Evolutionary conservation across 2,329 filamentous ascomycete species (phyloP).

Genomic region (Alternaria arbusti): DNA sequence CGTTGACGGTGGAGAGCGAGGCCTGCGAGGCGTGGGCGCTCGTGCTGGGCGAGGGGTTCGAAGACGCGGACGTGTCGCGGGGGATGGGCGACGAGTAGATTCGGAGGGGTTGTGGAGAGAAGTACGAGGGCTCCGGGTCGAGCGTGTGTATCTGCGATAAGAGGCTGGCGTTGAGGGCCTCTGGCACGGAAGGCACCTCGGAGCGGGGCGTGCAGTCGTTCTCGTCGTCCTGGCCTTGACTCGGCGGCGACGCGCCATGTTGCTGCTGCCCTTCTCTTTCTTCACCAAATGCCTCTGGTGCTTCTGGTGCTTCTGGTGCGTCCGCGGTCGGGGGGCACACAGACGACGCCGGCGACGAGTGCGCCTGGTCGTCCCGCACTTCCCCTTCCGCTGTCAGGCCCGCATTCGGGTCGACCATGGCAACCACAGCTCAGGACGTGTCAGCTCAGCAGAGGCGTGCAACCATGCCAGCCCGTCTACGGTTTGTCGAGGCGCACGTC

Average conservation of each 20-base stretch:
- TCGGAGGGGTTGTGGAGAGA: conserved; percentile 48
- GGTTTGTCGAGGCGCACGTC: conserved; percentile 16
- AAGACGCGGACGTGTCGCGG: conserved; percentile 36
- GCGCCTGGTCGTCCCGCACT: conserved; percentile 12
- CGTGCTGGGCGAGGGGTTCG: conserved; percentile 40
- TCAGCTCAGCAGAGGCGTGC: conserved; percentile 37
- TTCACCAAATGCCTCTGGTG: neutral
- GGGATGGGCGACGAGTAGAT: conserved; percentile 41
- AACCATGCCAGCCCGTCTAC: conserved; percentile 39
- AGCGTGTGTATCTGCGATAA: conserved; percentile 24
- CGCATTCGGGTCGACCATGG: conserved; percentile 39
- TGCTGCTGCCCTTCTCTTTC: neutral
- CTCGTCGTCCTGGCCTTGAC: conserved; percentile 28
- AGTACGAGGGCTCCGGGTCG: conserved; percentile 46
- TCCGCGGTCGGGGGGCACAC: conserved; percentile 33
- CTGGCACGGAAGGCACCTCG: conserved; percentile 45
- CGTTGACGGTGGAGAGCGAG: conserved; percentile 23
- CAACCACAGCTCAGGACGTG: conserved; percentile 31
- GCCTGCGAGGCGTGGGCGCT: conserved; percentile 36
- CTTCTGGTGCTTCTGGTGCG: conserved; percentile 8
- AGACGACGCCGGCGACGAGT: conserved; percentile 30
- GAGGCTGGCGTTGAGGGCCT: conserved; percentile 27
- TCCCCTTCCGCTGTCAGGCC: conserved; percentile 33
- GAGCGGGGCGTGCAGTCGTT: conserved; percentile 50
- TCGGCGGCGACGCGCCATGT: conserved; percentile 13